Evolutionary conservation across 1,284 basidiomycete genomes (phyloP), one percentile per base, ranked within the genome.

Genomic region (Afroboletus lepidellus): DNA sequence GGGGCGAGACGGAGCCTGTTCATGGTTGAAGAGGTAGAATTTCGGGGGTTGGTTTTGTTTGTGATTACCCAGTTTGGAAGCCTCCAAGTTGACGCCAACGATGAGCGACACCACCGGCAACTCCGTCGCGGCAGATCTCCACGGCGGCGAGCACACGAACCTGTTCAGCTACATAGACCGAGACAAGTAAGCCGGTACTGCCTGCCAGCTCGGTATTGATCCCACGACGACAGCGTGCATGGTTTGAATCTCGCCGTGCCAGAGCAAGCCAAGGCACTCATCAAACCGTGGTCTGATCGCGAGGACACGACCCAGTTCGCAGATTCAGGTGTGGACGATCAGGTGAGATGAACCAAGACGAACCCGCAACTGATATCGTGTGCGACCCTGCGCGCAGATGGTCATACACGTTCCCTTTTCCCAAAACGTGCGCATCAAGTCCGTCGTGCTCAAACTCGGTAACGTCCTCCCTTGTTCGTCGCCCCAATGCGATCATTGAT

Each of bases 371-470:
- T 49, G 47, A 46, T 44, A 51, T 63, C 50, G 54, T 36, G 20
- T n/a, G 25, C n/a, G 29, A 51, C 48, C 53, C 48, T 62, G 42
- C 24, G 24, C 24, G 25, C 44, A 92, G 87, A 73, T 92, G 54
- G 84, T 92, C 57, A 76, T 93, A 46, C 88, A 92, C 66, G 71
- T 92, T 47, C 88, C 89, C 1, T 93, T 93, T 73, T 79, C 77
- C 0, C 79, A 90, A 65, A 86, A 85, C 61, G 89, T 92, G 23
- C 76, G 87, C 41, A 67, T 93, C 47, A 80, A 83, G 57, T 88
- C 87, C 23, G 66, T 92, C 12, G 62, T 90, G 15, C 69, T 92
- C 41, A 91, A 91, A 66, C 69, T 89, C 36, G 90, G 89, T 88
- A 63, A 60, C 57, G 23, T 6, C 13, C 9, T 34, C 32, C 41